Percentiles rank a stretch among this genome's conserved stretches.
Conservation (phyloP, 768 basidiomycete species). For the Pisolithus tinctorius region DNA sequence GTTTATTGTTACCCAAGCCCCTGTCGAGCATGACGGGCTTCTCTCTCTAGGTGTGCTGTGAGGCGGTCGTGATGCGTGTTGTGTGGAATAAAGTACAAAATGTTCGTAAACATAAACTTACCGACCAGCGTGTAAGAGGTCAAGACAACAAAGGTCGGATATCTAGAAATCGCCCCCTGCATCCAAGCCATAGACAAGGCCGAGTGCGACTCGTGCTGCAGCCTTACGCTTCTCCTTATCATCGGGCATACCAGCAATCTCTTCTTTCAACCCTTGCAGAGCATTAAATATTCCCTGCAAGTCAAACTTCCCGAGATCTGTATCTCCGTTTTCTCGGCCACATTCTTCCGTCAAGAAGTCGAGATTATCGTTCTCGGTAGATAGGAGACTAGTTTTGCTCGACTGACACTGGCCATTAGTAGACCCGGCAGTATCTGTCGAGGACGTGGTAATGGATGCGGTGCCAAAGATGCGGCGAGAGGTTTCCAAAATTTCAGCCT, state of each 20-base stretch:
- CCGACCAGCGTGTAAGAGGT: neutral
- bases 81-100: too few relatives aligned
- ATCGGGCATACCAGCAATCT: constrained; percentile 62
- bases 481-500: constrained; percentile 42
- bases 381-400: neutral
- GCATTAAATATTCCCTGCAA: constrained; percentile 51
- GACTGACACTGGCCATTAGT: neutral
- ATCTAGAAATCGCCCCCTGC: neutral
- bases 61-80: too few relatives aligned
- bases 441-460: constrained; percentile 13
- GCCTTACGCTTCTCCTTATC: constrained; percentile 58
- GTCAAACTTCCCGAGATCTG: constrained; percentile 49
- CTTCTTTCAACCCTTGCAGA: constrained; percentile 64
- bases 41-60: too few relatives aligned
- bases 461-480: constrained; percentile 46
- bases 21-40: too few relatives aligned
- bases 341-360: constrained; percentile 23
- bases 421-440: neutral
- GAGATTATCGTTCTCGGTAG: constrained; percentile 4
- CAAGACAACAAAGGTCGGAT: too few relatives aligned
- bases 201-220: constrained; percentile 67
- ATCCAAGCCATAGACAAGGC: constrained; percentile 60
- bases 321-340: constrained; percentile 11
- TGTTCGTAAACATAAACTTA: neutral
- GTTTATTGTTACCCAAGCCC: too few relatives aligned